Evolutionary conservation across 257 asterid genomes (phyloP).

Genomic region (Primulina huaijiensis): DNA sequence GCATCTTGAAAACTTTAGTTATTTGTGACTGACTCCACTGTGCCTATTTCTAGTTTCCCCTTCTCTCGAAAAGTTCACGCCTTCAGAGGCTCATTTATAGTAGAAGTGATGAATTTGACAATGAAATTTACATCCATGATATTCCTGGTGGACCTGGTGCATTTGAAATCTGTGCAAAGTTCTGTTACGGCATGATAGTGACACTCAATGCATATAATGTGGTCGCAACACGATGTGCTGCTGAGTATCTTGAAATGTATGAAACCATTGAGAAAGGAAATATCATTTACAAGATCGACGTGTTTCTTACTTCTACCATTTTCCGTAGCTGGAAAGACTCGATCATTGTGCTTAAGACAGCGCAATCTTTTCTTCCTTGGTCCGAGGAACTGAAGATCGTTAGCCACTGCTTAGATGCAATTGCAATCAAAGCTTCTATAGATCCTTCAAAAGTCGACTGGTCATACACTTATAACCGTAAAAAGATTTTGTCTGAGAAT

Average conservation of each 20-base stretch:
- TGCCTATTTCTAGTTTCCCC: slow-evolving; percentile 59
- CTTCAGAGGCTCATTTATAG: slow-evolving; percentile 57
- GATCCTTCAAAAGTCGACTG: slow-evolving; percentile 67
- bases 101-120: slow-evolving; percentile 37
- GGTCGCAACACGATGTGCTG: slow-evolving; percentile 81
- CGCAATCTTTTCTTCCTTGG: slow-evolving; percentile 61
- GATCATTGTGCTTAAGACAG: slow-evolving; percentile 77
- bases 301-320: slow-evolving; percentile 72
- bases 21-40: slow-evolving; percentile 15
- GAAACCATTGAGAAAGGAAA: slow-evolving; percentile 81
- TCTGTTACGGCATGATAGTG: slow-evolving; percentile 81
- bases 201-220: slow-evolving; percentile 83
- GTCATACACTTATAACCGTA: slow-evolving; percentile 71
- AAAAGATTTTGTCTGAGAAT: slow-evolving; percentile 50
- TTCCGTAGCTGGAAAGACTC: slow-evolving; percentile 96
- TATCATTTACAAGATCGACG: slow-evolving; percentile 73
- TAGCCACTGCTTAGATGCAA: slow-evolving; percentile 59
- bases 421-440: slow-evolving; percentile 58
- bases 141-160: slow-evolving; percentile 86
- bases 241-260: slow-evolving; percentile 79
- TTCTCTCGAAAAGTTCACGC: slow-evolving; percentile 64
- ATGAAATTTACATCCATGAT: slow-evolving; percentile 51
- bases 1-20: neutral
- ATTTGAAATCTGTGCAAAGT: slow-evolving; percentile 79
- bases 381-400: slow-evolving; percentile 72